Percentiles rank a stretch among this genome's conserved stretches.
Conservation (phyloP, 1,139 yeast species). For the Pichia sp. region DNA sequence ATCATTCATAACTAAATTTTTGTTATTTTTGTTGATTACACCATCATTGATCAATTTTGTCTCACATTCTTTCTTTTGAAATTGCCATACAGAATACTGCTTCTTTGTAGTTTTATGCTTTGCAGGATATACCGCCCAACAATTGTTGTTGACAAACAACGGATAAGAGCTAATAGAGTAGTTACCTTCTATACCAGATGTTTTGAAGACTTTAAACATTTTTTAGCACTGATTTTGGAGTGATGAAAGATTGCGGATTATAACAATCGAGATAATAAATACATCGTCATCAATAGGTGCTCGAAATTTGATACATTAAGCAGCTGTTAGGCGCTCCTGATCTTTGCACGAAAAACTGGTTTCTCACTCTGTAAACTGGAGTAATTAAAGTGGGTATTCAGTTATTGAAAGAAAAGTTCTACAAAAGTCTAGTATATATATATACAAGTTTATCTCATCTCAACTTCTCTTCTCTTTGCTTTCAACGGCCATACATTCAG, state of each 20-base stretch:
- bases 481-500: constrained; percentile 46
- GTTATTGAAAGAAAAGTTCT: too few relatives aligned
- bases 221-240: constrained; percentile 5
- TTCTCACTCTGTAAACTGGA: too few relatives aligned
- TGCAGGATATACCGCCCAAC: constrained; percentile 85
- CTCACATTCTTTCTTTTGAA: constrained; percentile 76
- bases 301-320: too few relatives aligned
- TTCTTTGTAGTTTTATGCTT: constrained; percentile 54
- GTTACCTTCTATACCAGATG: constrained; percentile 60
- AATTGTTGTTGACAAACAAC: constrained; percentile 58
- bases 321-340: too few relatives aligned
- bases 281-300: too few relatives aligned
- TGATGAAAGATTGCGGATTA: not conserved
- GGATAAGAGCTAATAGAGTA: constrained; percentile 73
- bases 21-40: constrained; percentile 33
- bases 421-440: not conserved
- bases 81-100: constrained; percentile 74
- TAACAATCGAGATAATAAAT: too few relatives aligned
- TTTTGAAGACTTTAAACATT: constrained; percentile 31
- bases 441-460: not conserved
- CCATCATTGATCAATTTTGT: constrained; percentile 46
- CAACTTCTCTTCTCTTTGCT: not conserved
- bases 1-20: constrained; percentile 25
- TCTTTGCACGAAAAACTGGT: not conserved
- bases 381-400: too few relatives aligned